Evolutionary conservation across 345 rosid genomes (phyloP), one percentile per base, ranked within the genome.

Genomic region (Kernera saxatilis): DNA sequence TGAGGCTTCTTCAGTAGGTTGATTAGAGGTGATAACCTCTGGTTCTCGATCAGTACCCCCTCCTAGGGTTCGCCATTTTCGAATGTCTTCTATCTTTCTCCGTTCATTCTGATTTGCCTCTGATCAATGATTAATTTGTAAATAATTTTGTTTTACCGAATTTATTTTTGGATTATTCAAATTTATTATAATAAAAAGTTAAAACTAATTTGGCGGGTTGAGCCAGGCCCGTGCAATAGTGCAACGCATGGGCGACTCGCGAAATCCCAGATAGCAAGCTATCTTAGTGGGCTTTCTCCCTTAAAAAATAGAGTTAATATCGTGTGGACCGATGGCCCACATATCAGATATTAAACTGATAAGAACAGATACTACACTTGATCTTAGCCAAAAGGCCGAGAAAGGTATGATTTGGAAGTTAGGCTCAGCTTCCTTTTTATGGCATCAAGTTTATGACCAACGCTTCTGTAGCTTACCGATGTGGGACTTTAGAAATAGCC

Each of bases 21-120:
- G 37, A 82, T 82, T 8, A 84, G 11, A 35, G 80, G 62, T 13
- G 89, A 70, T 0, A 67, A 55, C 68, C 46, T 62, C 48, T 78
- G 83, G 67, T 77, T 78, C 56, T 85, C 90, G 15, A 60, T 40
- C 69, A 65, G 63, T 71, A 35, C 61, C 32, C n/a, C n/a, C 98
- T 82, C 36, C 94, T 87, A 80, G 96, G 92, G 86, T 89, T 89
- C 72, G 91, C 90, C 96, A 91, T 91, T 29, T 45, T 68, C 52
- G n/a, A 10, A 9, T 29, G 11, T 8, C 2, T 19, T 25, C 44
- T 30, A n/a, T 22, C 25, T 56, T 22, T 14, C n/a, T 14, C 5
- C 3, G 22, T 53, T 10, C 10, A 15, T 3, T n/a, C n/a, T n/a
- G n/a, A n/a, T n/a, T n/a, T n/a, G n/a, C n/a, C n/a, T 37, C 21